A percentile compares a stretch with the other conserved stretches of the same genome.
These are phyloP conservation scores for Phytopythium ostracodes DNA, from an alignment of 352 stramenopile genomes.

Conservation along the genomic window DNA sequence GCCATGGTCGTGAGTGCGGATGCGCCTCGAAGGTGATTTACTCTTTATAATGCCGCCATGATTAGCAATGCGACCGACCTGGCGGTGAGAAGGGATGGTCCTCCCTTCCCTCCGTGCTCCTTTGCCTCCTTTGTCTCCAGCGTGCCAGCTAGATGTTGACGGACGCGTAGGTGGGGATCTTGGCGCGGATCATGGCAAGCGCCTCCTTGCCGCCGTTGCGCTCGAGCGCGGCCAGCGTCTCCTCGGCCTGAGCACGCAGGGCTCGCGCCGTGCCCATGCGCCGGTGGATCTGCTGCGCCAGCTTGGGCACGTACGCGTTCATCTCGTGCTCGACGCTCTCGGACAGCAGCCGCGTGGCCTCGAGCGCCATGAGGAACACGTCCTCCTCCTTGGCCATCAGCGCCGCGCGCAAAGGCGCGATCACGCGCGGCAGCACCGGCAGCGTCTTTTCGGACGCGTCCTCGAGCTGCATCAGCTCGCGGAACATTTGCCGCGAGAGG, in stretches of 20 bases:
- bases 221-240: conserved; percentile 60
- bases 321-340: conserved; percentile 65
- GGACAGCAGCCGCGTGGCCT: conserved; percentile 61
- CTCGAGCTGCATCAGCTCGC: conserved; percentile 59
- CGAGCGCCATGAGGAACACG: conserved; percentile 62
- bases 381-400: conserved; percentile 72
- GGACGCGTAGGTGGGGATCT: conserved; percentile 76
- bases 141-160: conserved; percentile 16
- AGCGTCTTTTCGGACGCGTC: conserved; percentile 59
- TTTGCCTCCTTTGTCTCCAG: background rate
- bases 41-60: background rate
- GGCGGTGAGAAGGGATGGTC: background rate
- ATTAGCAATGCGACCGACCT: background rate
- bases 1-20: too few relatives aligned
- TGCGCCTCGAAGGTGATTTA: too few relatives aligned
- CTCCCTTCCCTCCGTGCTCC: background rate
- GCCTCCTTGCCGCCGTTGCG: conserved; percentile 72
- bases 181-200: conserved; percentile 67
- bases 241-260: conserved; percentile 46
- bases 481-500: conserved; percentile 64
- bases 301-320: conserved; percentile 68
- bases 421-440: conserved; percentile 52
- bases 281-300: conserved; percentile 77
- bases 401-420: conserved; percentile 48
- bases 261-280: conserved; percentile 55